phyloP scores from a whole-genome alignment of 192 early-diverging fungal species.

The Coemansia umbellata region DNA sequence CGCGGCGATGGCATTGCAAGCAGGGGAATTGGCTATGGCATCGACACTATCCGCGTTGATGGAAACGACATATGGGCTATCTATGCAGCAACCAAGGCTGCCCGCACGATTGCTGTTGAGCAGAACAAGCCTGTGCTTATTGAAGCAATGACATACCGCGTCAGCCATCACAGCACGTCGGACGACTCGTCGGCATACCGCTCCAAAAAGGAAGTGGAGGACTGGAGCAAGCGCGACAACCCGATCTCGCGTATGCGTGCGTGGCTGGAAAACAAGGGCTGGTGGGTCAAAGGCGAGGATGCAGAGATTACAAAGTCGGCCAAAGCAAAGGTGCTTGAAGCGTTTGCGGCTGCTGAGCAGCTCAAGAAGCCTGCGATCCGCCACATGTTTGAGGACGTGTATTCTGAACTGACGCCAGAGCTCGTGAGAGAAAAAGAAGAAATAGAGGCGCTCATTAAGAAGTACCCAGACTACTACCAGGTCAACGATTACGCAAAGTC shows the following conservation, averaged over 20 bases:
- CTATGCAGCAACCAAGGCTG: constrained; percentile 86
- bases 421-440: constrained; percentile 77
- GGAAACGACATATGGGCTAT: constrained; percentile 98
- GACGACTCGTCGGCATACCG: constrained; percentile 97
- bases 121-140: constrained; percentile 87
- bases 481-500: constrained; percentile 47
- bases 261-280: constrained; percentile 80
- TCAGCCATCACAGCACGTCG: constrained; percentile 96
- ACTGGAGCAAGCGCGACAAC: constrained; percentile 82
- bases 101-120: constrained; percentile 76
- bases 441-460: constrained; percentile 70
- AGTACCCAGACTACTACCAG: constrained; percentile 82
- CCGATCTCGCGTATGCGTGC: constrained; percentile 87
- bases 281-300: constrained; percentile 78
- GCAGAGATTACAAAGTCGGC: constrained; percentile 57
- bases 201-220: constrained; percentile 85
- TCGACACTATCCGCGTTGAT: constrained; percentile 94
- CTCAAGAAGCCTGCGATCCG: constrained; percentile 80
- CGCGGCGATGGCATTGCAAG: constrained; percentile 95
- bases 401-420: constrained; percentile 76
- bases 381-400: constrained; percentile 91
- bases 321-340: constrained; percentile 70
- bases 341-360: constrained; percentile 83
- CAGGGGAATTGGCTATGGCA: constrained; percentile 94
- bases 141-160: constrained; percentile 97